phyloP scores from a whole-genome alignment of 2,329 filamentous ascomycete species.

The Moelleriella libera region DNA sequence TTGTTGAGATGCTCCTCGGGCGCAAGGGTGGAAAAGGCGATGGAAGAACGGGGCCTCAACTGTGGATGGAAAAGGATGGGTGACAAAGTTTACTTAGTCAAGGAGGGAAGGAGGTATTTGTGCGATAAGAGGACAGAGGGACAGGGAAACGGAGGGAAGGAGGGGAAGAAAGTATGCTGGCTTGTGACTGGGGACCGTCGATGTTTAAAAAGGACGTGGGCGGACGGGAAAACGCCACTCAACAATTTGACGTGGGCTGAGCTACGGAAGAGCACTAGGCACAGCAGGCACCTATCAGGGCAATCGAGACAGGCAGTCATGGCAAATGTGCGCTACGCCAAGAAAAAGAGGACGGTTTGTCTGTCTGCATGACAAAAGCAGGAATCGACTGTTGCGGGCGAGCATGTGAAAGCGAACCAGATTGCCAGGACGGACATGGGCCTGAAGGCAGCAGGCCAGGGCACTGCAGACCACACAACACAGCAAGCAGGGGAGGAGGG shows the following conservation, averaged over 20 bases:
- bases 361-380: neutral
- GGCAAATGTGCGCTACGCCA: neutral
- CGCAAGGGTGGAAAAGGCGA: neutral
- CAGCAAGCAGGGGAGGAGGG: neutral
- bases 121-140: neutral
- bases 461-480: neutral
- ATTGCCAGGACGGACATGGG: neutral
- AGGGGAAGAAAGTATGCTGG: neutral
- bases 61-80: neutral
- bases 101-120: neutral
- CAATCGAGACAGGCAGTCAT: neutral
- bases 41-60: neutral
- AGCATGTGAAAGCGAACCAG: slow-evolving; percentile 4
- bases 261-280: neutral
- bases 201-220: slow-evolving; percentile 3
- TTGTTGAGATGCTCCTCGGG: neutral
- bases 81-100: neutral
- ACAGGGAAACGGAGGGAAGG: neutral
- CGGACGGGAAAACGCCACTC: slow-evolving; percentile 2
- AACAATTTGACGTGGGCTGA: slow-evolving; percentile 1
- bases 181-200: slow-evolving; percentile 2
- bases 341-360: neutral
- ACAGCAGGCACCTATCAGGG: neutral
- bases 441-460: too few species aligned
- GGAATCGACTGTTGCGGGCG: neutral